Evolutionary conservation across 2,329 filamentous ascomycete species (phyloP).

Genomic region (Fusarium azukiicola): DNA sequence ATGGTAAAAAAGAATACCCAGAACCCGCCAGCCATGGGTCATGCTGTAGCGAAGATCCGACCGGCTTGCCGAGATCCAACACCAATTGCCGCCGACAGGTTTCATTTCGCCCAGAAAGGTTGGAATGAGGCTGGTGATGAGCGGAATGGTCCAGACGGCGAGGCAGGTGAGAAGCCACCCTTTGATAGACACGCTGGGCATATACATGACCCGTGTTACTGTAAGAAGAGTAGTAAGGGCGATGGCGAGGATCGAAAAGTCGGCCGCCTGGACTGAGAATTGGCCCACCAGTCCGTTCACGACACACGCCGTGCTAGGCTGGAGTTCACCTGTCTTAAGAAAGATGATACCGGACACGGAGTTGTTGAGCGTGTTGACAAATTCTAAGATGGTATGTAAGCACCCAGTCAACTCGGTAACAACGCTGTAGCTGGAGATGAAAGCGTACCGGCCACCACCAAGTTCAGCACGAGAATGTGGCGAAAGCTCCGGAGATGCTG

Average conservation of each 20-base stretch:
- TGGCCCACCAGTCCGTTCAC: slow-evolving; percentile 49
- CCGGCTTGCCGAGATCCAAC: slow-evolving; percentile 66
- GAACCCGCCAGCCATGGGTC: slow-evolving; percentile 69
- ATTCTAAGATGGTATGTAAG: slow-evolving; percentile 31
- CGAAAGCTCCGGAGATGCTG: slow-evolving; percentile 50
- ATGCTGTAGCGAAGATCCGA: slow-evolving; percentile 67
- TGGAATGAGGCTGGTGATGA: slow-evolving; percentile 46
- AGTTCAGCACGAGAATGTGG: slow-evolving; percentile 49
- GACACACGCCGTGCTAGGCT: slow-evolving; percentile 38
- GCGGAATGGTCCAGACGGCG: slow-evolving; percentile 45
- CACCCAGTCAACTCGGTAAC: too few species aligned
- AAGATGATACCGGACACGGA: slow-evolving; percentile 49
- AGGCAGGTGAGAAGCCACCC: slow-evolving; percentile 42
- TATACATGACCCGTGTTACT: slow-evolving; percentile 45
- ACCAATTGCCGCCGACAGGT: slow-evolving; percentile 70
- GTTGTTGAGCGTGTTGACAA: slow-evolving; percentile 51
- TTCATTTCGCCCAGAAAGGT: slow-evolving; percentile 46
- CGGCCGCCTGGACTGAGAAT: slow-evolving; percentile 50
- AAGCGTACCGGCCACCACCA: slow-evolving; percentile 49
- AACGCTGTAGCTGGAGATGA: not conserved
- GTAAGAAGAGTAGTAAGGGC: slow-evolving; percentile 51
- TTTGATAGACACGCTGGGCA: slow-evolving; percentile 40
- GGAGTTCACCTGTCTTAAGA: slow-evolving; percentile 31
- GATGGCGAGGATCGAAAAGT: slow-evolving; percentile 53
- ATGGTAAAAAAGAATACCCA: slow-evolving; percentile 66